Evolutionary conservation across 352 stramenopile species (phyloP).

Genomic region (Pythium vanterpoolii): DNA sequence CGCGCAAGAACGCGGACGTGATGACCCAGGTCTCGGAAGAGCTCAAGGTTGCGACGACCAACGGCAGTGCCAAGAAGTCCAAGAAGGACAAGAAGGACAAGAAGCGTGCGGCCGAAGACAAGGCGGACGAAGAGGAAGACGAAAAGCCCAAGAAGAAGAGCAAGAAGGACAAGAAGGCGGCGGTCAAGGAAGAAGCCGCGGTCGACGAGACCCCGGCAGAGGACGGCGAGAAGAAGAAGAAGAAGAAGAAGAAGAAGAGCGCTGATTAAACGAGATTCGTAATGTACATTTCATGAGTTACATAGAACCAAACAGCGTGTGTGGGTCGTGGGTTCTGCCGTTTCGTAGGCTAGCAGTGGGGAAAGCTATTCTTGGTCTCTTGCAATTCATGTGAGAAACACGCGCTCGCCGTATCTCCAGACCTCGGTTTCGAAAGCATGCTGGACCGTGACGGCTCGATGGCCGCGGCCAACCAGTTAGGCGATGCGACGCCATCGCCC

Average conservation of each 20-base stretch:
- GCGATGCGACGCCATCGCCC: neutral
- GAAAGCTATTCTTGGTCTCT: neutral
- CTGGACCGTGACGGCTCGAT: neutral
- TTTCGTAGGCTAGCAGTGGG: neutral
- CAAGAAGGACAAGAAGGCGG: slow-evolving; percentile 75
- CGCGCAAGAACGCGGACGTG: slow-evolving; percentile 98
- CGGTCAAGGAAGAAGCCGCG: slow-evolving; percentile 29
- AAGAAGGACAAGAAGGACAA: slow-evolving; percentile 73
- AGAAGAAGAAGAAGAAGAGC: slow-evolving; percentile 76
- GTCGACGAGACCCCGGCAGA: slow-evolving; percentile 31
- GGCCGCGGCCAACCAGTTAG: neutral
- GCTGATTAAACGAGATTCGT: slow-evolving; percentile 20
- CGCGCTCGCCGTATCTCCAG: neutral
- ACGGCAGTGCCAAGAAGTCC: slow-evolving; percentile 48
- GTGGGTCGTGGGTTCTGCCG: neutral
- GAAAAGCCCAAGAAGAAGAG: slow-evolving; percentile 73
- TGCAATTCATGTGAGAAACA: neutral
- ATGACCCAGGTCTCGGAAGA: slow-evolving; percentile 95
- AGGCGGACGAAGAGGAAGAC: slow-evolving; percentile 40
- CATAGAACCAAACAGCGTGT: no score
- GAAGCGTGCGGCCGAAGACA: slow-evolving; percentile 29
- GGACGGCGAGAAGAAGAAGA: slow-evolving; percentile 76
- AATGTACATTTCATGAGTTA: slow-evolving; percentile 20
- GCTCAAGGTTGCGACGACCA: slow-evolving; percentile 59
- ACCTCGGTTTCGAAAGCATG: neutral